A percentile compares a stretch with the other conserved stretches of the same genome.
These are phyloP conservation scores for Phytophthora sp. DNA, from an alignment of 352 stramenopile genomes.

Conservation along the genomic window DNA sequence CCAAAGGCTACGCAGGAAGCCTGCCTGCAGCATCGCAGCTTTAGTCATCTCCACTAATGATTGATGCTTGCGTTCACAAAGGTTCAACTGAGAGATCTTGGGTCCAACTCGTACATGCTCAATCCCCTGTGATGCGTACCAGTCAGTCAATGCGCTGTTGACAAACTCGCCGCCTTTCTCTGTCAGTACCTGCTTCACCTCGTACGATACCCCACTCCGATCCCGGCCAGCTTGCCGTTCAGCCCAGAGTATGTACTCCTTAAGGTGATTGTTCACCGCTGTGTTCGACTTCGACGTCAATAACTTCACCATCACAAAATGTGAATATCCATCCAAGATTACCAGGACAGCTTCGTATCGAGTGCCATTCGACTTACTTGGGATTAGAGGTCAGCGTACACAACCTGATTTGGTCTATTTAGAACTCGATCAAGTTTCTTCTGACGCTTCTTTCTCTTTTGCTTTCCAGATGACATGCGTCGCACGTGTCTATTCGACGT, in stretches of 20 bases:
- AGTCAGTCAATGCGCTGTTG: background rate
- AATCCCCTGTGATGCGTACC: background rate
- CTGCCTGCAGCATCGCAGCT: background rate
- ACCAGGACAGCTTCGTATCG: background rate
- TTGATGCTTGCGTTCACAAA: background rate
- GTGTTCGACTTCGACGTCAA: background rate
- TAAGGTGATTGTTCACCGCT: background rate
- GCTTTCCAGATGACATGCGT: background rate
- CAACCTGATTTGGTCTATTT: background rate
- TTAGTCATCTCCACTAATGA: background rate
- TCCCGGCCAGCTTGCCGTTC: background rate
- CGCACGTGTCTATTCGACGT: background rate
- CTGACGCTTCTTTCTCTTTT: background rate
- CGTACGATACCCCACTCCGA: background rate
- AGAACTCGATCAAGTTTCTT: conserved; percentile 2
- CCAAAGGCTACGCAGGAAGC: background rate
- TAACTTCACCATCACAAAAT: background rate
- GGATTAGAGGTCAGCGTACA: conserved; percentile 9
- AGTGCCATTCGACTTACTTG: conserved; percentile 1
- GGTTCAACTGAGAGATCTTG: background rate
- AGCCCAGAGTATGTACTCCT: background rate
- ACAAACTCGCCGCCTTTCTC: background rate
- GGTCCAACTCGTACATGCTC: background rate
- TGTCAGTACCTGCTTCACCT: background rate
- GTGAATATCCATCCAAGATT: background rate